Percentiles rank a stretch among this genome's conserved stretches.
Evolutionary conservation across 75 land plant species (phyloP).

Genomic region (Picea sitchensis): DNA sequence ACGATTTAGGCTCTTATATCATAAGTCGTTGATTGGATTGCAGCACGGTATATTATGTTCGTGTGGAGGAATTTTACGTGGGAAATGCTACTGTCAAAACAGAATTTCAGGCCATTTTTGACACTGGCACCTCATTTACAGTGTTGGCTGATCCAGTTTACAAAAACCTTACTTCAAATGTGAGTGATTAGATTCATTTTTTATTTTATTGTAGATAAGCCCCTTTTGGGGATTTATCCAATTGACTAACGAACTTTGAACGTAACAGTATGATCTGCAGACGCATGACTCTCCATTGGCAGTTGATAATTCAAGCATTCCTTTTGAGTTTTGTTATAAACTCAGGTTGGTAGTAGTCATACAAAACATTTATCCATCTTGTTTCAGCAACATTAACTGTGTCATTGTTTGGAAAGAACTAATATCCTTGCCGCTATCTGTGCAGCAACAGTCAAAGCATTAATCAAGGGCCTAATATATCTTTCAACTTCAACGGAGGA

Average conservation of each 20-base stretch:
- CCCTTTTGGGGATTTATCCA: background rate
- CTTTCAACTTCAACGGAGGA: conserved; percentile 49
- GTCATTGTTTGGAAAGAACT: conserved; percentile 1
- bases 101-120: conserved; percentile 55
- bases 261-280: conserved; percentile 45
- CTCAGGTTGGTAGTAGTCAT: conserved; percentile 32
- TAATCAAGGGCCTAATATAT: conserved; percentile 27
- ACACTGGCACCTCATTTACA: conserved; percentile 91
- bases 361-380: background rate
- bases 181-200: conserved; percentile 25
- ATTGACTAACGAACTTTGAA: background rate
- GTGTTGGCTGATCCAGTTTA: conserved; percentile 53
- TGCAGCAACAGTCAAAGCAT: conserved; percentile 36
- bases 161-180: conserved; percentile 38
- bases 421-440: conserved; percentile 4
- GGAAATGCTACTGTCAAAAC: background rate
- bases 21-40: too few species aligned
- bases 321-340: conserved; percentile 66
- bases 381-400: background rate
- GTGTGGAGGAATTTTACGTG: too few species aligned
- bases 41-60: too few species aligned
- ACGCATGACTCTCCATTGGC: conserved; percentile 14
- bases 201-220: background rate
- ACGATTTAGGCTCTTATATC: too few species aligned
- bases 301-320: conserved; percentile 27